Base-by-base conservation (phyloP, 257 asterid genomes). In the Paraleonurus japonicus region DNA sequence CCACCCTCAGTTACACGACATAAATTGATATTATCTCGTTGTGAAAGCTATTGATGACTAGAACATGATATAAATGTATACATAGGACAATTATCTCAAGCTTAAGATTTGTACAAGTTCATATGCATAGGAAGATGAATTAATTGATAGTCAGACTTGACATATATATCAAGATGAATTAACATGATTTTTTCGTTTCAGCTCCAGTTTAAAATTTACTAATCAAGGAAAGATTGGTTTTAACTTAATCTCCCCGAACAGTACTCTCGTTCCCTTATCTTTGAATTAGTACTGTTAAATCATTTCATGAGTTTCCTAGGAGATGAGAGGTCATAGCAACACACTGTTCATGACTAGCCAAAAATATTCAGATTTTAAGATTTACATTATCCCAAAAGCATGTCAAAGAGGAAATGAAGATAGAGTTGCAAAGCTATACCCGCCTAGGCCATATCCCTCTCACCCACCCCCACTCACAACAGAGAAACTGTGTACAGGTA, bases 201-300 rank as follows among this genome's bases (percentile, higher is more conserved):
- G 71, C 76, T 72, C 71, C 32, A 35, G 33, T 62, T 26, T 43
- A 60, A 23, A n/a, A 23, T 39, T 53, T 47, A 32, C 61, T 28
- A 37, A 70, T 57, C 57, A 69, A 32, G 74, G 41, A 1, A 67
- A 30, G 13, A 35, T 11, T 19, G 28, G 41, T 27, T 35, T 15
- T 62, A 35, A 62, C 4, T 13, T 39, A n/a, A 61, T 50, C 39
- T 69, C 27, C 13, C 43, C 19, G 39, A 24, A 37, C 17, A 69
- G 64, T 69, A 26, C 26, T 69, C 17, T 61, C 30, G 1, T 35
- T 69, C 22, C 17, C 20, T 33, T 3, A 37, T 37, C 67, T 32
- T 32, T 7, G 67, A 61, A 2, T 26, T 45, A 60, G 47, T 20
- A 17, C 1, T 17, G 17, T 43, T 5, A 12, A 51, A 16, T 20